Evolutionary conservation across 1,284 basidiomycete genomes (phyloP).

Genomic region (Heterobasidion parviporum): DNA sequence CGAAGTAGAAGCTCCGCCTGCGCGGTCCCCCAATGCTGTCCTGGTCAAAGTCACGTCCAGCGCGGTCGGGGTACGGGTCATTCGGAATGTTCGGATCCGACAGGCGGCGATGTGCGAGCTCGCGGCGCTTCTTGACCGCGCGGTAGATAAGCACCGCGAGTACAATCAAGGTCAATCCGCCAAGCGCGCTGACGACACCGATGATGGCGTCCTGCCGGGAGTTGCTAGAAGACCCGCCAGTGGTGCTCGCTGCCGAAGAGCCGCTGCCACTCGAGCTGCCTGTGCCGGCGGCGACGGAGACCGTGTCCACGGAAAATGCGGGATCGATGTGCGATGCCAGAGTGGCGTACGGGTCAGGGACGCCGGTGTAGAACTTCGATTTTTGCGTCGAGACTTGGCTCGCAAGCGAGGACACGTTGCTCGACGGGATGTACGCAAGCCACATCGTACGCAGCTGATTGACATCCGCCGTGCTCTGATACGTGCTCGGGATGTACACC

Average conservation of each 20-base stretch:
- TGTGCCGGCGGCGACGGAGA: slow-evolving; percentile 33
- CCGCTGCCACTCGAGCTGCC: slow-evolving; percentile 15
- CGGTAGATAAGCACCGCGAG: slow-evolving; percentile 57
- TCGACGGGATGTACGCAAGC: slow-evolving; percentile 48
- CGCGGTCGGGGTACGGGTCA: slow-evolving; percentile 11
- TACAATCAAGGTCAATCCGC: slow-evolving; percentile 59
- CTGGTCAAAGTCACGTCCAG: slow-evolving; percentile 55
- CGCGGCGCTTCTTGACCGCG: slow-evolving; percentile 49
- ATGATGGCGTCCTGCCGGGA: slow-evolving; percentile 70
- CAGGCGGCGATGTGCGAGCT: slow-evolving; percentile 55
- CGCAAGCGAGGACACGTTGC: slow-evolving; percentile 41
- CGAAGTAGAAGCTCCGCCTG: slow-evolving; percentile 73
- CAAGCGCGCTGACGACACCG: slow-evolving; percentile 69
- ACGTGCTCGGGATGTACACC: slow-evolving; percentile 49
- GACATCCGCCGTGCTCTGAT: slow-evolving; percentile 36
- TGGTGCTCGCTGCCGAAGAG: slow-evolving; percentile 3
- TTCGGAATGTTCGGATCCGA: slow-evolving; percentile 31
- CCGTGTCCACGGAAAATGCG: slow-evolving; percentile 44
- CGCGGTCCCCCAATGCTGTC: slow-evolving; percentile 65
- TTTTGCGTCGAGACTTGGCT: slow-evolving; percentile 43
- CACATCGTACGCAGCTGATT: slow-evolving; percentile 47
- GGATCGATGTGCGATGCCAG: slow-evolving; percentile 58
- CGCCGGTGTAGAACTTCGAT: slow-evolving; percentile 52
- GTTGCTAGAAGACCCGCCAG: slow-evolving; percentile 11
- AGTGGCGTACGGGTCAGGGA: slow-evolving; percentile 25